Evolutionary conservation across 495 filamentous ascomycete genomes (phyloP), one percentile per base, ranked within the genome.

Genomic region (Penicillium malachiteum): DNA sequence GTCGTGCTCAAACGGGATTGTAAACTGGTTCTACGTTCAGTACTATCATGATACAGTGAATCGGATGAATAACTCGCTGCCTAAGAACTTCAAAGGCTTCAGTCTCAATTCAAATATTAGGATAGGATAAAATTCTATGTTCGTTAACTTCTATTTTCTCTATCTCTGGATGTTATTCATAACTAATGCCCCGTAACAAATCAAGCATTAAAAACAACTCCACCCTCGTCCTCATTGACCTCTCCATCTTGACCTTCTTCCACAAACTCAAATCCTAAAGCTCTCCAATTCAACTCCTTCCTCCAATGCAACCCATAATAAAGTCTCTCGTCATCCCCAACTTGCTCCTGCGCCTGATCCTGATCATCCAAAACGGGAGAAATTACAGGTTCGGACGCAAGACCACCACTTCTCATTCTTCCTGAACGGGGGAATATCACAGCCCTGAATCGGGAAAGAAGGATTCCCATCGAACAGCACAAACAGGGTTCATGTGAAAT

Each of bases 381-480:
- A n/a, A 69, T 48, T 14, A 68, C 53, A 1, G 71, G 67, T 48
- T 73, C 72, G 6, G 76, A 78, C 1, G 74, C 72, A 37, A 78
- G 38, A 0, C 76, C 76, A 7, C 76, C 76, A 11, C 64, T 70
- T 1, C 55, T 58, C 60, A 76, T 69, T 7, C 76, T 64, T 0
- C 74, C 76, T 12, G 80, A 73, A 10, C 82, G 71, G 18, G 82
- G 81, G 72, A 95, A 96, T n/a, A 95, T 80, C 2, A 93, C 84
- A 14, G 84, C 80, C 5, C 87, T 81, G 77, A 97, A 94, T 30
- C 94, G 83, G 0, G 91, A 96, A 56, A 97, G 91, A 16, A 97
- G 76, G 35, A 97, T 82, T 2, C 91, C 95, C 93, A 97, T 97
- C 8, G 87, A 89, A 72, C 94, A 98, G 84, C 95, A 96, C 32